Percentiles rank a stretch among this genome's conserved stretches.
Evolutionary conservation across 345 rosid genomes (phyloP).

Genomic region (Anacardium occidentale): DNA sequence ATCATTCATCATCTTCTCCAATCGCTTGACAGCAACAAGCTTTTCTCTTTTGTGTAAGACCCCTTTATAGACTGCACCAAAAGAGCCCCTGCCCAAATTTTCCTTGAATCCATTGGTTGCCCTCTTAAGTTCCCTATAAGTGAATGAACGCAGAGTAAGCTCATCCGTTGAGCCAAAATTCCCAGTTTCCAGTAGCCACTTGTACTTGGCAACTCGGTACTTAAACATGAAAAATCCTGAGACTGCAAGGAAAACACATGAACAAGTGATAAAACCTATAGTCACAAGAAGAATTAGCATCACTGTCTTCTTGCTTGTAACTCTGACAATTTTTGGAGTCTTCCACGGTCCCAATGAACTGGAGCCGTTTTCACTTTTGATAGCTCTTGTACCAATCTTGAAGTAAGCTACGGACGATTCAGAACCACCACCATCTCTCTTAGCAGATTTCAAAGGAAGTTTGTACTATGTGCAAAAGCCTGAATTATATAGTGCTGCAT

Average conservation of each 20-base stretch:
- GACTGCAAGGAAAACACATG: slow-evolving; percentile 7
- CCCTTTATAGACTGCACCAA: slow-evolving; percentile 11
- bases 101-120: slow-evolving; percentile 9
- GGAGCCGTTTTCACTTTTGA: background rate
- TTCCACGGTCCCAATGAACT: background rate
- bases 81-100: slow-evolving; percentile 7
- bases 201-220: background rate
- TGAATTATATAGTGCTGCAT: no score
- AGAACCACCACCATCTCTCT: background rate
- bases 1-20: slow-evolving; percentile 13
- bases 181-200: background rate
- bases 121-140: slow-evolving; percentile 11
- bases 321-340: background rate
- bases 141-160: slow-evolving; percentile 1
- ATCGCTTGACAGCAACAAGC: slow-evolving; percentile 11
- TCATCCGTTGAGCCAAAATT: background rate
- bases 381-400: background rate
- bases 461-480: no score
- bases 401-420: background rate
- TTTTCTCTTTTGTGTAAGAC: background rate
- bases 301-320: background rate
- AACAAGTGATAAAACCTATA: background rate
- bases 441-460: background rate
- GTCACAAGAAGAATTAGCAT: background rate
- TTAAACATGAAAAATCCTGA: background rate